Evolutionary conservation across 2,329 filamentous ascomycete species (phyloP).

Genomic region (Eurotiales sp.): DNA sequence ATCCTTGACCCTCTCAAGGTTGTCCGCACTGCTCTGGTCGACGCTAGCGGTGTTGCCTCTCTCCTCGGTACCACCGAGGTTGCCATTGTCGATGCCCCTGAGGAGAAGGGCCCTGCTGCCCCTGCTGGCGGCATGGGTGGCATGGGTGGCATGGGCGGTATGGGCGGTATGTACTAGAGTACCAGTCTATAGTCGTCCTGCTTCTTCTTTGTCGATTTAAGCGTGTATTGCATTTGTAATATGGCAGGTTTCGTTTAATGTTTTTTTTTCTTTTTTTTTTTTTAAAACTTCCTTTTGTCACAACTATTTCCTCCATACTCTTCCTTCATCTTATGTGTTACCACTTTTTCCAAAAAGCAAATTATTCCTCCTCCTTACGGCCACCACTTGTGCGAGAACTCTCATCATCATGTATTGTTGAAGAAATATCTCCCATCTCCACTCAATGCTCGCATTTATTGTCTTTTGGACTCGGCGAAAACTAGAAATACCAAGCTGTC

Average conservation of each 20-base stretch:
- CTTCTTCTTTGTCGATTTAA: conserved; percentile 14
- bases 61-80: conserved; percentile 97
- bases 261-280: background rate
- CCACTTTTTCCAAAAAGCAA: background rate
- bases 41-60: conserved; percentile 93
- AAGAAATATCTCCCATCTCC: conserved; percentile 11
- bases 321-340: conserved; percentile 12
- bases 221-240: conserved; percentile 18
- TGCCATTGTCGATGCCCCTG: conserved; percentile 90
- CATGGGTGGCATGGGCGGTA: conserved; percentile 60
- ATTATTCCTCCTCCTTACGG: conserved; percentile 8
- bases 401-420: background rate
- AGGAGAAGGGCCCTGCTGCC: conserved; percentile 73
- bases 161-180: conserved; percentile 60
- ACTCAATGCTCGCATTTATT: conserved; percentile 12
- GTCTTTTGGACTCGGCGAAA: conserved; percentile 6
- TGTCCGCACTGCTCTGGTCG: conserved; percentile 89
- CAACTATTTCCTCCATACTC: background rate
- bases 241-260: conserved; percentile 11
- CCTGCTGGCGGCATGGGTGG: conserved; percentile 47
- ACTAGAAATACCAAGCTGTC: conserved; percentile 5
- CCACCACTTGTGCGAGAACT: background rate
- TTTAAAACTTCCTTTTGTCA: background rate
- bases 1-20: conserved; percentile 99
- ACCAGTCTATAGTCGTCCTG: background rate